These are phyloP conservation scores for Chondrus crispus DNA, from an alignment of 23 red algal species.

Conservation along the genomic window DNA sequence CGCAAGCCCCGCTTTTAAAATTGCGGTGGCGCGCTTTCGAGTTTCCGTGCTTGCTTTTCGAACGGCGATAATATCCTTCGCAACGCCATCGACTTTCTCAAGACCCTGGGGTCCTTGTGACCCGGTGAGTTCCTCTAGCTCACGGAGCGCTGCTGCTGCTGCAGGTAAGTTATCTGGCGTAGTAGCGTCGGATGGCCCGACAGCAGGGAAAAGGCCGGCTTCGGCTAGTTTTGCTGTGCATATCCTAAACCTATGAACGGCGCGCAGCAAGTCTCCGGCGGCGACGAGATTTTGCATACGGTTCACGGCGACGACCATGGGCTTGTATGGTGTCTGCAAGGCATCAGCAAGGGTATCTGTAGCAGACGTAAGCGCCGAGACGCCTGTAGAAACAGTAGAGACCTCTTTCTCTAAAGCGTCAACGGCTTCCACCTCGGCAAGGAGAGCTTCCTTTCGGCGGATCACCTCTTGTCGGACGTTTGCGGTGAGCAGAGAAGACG, in stretches of 20 bases:
- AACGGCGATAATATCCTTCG: slow-evolving; percentile 58
- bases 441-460: slow-evolving; percentile 70
- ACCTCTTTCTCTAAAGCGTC: slow-evolving; percentile 69
- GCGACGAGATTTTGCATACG: slow-evolving; percentile 39
- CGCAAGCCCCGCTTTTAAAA: slow-evolving; percentile 47
- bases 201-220: slow-evolving; percentile 45
- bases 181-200: background rate
- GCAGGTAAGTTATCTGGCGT: slow-evolving; percentile 33
- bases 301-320: slow-evolving; percentile 41
- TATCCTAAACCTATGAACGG: slow-evolving; percentile 35
- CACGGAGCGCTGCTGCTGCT: slow-evolving; percentile 48
- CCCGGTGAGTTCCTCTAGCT: slow-evolving; percentile 63
- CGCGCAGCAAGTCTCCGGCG: slow-evolving; percentile 52
- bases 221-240: slow-evolving; percentile 46
- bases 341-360: slow-evolving; percentile 34
- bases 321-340: slow-evolving; percentile 45
- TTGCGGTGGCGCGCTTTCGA: slow-evolving; percentile 25
- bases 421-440: slow-evolving; percentile 74
- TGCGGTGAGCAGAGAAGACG: slow-evolving; percentile 53
- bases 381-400: slow-evolving; percentile 50
- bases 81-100: slow-evolving; percentile 53
- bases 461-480: slow-evolving; percentile 75
- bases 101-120: background rate
- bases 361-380: slow-evolving; percentile 42
- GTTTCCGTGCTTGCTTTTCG: slow-evolving; percentile 44